A percentile compares a stretch with the other conserved stretches of the same genome.
Conservation (phyloP, 352 stramenopile genomes). For the Globisporangium camurandrum region DNA sequence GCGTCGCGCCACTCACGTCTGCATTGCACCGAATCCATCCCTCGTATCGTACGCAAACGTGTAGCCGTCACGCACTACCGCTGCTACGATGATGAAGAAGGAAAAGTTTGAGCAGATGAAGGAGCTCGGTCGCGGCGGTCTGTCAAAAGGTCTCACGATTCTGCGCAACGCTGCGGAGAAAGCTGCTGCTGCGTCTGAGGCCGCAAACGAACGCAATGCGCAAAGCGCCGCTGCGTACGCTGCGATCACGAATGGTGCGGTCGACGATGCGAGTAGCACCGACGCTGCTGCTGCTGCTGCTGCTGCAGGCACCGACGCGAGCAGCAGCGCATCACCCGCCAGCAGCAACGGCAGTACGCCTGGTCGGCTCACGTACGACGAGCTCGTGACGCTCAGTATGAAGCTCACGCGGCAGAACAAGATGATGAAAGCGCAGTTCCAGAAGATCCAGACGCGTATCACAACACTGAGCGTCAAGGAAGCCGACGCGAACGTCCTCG, state of each 20-base stretch:
- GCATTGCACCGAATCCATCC: no score
- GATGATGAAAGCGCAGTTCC: conserved; percentile 77
- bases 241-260: conserved; percentile 2
- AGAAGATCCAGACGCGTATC: conserved; percentile 61
- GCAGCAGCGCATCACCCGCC: background rate
- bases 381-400: conserved; percentile 78
- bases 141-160: conserved; percentile 77
- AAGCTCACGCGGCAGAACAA: conserved; percentile 87
- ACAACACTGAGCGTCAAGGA: conserved; percentile 26
- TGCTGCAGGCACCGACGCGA: background rate
- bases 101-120: conserved; percentile 87
- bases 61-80: no score
- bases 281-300: background rate
- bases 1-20: no score
- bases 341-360: conserved; percentile 8
- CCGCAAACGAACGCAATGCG: conserved; percentile 4
- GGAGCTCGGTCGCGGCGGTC: conserved; percentile 62
- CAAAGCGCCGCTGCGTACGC: conserved; percentile 6
- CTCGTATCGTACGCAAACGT: no score
- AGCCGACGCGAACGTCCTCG: conserved; percentile 37
- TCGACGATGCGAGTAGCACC: conserved; percentile 1
- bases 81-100: conserved; percentile 67
- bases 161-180: conserved; percentile 40
- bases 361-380: conserved; percentile 70
- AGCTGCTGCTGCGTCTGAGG: conserved; percentile 5